Evolutionary conservation across 2,329 filamentous ascomycete species (phyloP).

Genomic region (Penicillium crustosum): DNA sequence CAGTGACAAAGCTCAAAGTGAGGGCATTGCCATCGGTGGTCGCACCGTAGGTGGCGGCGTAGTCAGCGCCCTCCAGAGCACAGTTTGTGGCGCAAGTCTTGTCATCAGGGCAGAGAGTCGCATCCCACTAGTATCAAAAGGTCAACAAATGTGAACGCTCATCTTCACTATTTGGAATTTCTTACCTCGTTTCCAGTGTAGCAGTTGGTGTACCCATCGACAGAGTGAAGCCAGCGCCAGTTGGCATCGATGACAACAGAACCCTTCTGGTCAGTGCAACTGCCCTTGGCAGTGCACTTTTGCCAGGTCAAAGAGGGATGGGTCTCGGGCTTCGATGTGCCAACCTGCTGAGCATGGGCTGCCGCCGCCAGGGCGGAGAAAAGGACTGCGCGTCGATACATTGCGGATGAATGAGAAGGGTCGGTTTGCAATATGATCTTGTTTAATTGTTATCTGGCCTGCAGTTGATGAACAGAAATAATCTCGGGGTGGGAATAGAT

Average conservation of each 20-base stretch:
- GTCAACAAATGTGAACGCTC: background rate
- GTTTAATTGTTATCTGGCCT: conserved; percentile 25
- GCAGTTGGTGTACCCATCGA: conserved; percentile 55
- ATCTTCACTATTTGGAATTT: background rate
- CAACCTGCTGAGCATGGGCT: conserved; percentile 34
- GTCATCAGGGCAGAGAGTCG: conserved; percentile 50
- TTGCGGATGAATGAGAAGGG: conserved; percentile 14
- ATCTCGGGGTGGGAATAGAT: background rate
- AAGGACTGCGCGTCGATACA: conserved; percentile 34
- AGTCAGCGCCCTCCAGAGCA: conserved; percentile 58
- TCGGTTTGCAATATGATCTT: conserved; percentile 6
- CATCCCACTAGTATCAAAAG: conserved; percentile 41
- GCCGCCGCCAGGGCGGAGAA: conserved; percentile 30
- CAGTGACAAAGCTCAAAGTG: conserved; percentile 51
- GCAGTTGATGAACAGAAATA: conserved; percentile 22
- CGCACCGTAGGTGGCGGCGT: conserved; percentile 54
- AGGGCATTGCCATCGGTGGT: conserved; percentile 51
- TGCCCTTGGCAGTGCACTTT: conserved; percentile 52
- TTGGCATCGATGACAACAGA: conserved; percentile 59
- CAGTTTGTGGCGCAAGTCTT: conserved; percentile 56
- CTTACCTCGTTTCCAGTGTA: conserved; percentile 52
- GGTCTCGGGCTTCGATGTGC: conserved; percentile 29
- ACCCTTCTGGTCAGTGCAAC: conserved; percentile 53
- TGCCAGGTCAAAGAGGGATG: conserved; percentile 57
- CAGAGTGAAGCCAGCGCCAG: conserved; percentile 59